Percentiles rank a stretch among this genome's conserved stretches.
These are phyloP conservation scores for Ganoderma sp. DNA, from an alignment of 1,284 basidiomycete species.

Conservation along the genomic window DNA sequence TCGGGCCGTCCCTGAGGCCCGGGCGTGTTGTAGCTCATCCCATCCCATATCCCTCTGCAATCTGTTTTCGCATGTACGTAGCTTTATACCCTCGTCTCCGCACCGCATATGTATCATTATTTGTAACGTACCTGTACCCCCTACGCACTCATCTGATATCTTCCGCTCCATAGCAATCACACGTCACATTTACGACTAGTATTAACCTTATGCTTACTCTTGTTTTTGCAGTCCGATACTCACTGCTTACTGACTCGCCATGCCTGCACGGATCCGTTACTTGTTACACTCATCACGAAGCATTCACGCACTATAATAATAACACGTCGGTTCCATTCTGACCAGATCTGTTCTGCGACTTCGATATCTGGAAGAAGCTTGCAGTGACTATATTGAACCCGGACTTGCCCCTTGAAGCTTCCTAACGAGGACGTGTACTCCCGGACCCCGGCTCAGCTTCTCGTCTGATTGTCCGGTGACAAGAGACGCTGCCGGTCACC, in stretches of 20 bases:
- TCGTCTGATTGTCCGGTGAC: too few species aligned
- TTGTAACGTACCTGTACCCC: neutral
- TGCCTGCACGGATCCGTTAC: too few species aligned
- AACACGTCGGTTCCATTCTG: too few species aligned
- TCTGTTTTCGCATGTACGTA: neutral
- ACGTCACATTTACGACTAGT: neutral
- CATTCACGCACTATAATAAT: neutral
- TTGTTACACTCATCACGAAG: neutral
- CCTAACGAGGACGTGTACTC: too few species aligned
- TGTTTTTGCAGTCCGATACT: neutral
- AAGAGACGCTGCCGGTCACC: too few species aligned
- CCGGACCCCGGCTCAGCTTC: too few species aligned
- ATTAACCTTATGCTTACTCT: neutral
- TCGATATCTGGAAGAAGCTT: too few species aligned
- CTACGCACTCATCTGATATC: neutral
- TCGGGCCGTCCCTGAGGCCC: neutral
- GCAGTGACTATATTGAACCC: too few species aligned
- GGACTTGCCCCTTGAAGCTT: too few species aligned
- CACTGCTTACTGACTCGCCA: neutral
- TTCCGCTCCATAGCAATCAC: neutral
- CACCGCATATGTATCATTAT: neutral
- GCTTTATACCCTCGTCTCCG: neutral
- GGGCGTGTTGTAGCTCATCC: slow-evolving; percentile 2
- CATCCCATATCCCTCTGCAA: neutral
- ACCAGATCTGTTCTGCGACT: too few species aligned